A percentile compares a stretch with the other conserved stretches of the same genome.
Conservation (phyloP, 2,329 filamentous ascomycete genomes). For the Stagonosporopsis chrysanthemi region DNA sequence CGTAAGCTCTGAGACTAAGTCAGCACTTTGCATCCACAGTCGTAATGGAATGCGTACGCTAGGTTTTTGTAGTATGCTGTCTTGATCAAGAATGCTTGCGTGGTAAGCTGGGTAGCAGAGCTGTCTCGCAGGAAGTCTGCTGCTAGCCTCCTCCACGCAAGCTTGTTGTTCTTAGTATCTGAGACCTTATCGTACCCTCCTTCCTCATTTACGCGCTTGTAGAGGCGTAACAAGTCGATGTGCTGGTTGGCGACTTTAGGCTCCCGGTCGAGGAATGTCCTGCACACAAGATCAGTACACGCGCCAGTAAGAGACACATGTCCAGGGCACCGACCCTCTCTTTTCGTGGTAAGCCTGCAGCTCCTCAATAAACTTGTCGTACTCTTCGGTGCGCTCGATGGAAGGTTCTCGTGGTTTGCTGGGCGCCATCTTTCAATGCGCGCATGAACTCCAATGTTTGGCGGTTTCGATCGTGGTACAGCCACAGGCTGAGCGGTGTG, state of each 20-base stretch:
- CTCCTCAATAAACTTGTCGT: conserved; percentile 78
- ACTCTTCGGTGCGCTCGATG: conserved; percentile 66
- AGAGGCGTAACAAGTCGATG: conserved; percentile 80
- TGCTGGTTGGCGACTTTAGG: conserved; percentile 80
- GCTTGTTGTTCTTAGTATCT: conserved; percentile 73
- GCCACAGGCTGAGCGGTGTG: conserved; percentile 29
- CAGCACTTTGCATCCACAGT: conserved; percentile 18
- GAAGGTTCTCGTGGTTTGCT: conserved; percentile 53
- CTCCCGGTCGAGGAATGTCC: conserved; percentile 77
- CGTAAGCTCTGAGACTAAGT: conserved; percentile 67
- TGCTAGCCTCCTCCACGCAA: conserved; percentile 83
- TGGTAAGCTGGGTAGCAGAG: conserved; percentile 70
- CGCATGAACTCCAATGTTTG: conserved; percentile 38
- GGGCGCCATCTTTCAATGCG: conserved; percentile 55
- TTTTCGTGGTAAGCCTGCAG: conserved; percentile 77
- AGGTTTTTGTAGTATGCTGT: conserved; percentile 90
- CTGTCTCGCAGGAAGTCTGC: conserved; percentile 77
- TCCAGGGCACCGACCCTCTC: conserved; percentile 64
- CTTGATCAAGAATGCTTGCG: conserved; percentile 87
- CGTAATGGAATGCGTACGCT: conserved; percentile 56
- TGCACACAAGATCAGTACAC: conserved; percentile 43
- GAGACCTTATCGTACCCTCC: conserved; percentile 86
- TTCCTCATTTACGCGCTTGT: conserved; percentile 75
- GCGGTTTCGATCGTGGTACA: conserved; percentile 29
- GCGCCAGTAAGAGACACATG: conserved; percentile 30